A percentile compares a stretch with the other conserved stretches of the same genome.
Evolutionary conservation across 2,329 filamentous ascomycete species (phyloP).

Genomic region (Aureobasidium leucospermi): DNA sequence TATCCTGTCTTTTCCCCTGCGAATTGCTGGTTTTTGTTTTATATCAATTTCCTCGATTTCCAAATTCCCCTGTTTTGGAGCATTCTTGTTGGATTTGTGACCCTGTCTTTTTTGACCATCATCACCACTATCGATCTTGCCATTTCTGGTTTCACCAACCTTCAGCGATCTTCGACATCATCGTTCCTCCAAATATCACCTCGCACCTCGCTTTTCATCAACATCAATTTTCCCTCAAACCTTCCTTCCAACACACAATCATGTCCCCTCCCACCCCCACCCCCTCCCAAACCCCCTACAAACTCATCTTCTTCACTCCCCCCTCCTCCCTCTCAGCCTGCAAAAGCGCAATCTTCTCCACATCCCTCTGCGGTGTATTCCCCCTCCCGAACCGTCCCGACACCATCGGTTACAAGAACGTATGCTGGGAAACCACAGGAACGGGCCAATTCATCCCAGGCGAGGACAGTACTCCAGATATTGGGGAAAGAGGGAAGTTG

Average conservation of each 20-base stretch:
- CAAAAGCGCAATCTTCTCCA: conserved; percentile 39
- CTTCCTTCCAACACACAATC: too few relatives aligned
- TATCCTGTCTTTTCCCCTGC: background rate
- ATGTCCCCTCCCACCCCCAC: too few relatives aligned
- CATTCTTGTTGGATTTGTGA: background rate
- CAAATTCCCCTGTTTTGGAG: background rate
- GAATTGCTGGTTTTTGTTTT: background rate
- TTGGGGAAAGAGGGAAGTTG: conserved; percentile 51
- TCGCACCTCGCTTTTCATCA: too few relatives aligned
- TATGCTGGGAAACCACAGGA: conserved; percentile 40
- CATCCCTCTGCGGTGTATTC: conserved; percentile 35
- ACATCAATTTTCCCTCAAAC: too few relatives aligned
- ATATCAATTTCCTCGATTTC: background rate
- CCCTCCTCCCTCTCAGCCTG: conserved; percentile 29
- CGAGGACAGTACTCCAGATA: conserved; percentile 53
- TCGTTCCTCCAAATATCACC: too few relatives aligned
- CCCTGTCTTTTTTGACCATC: background rate
- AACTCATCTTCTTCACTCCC: conserved; percentile 41
- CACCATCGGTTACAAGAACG: conserved; percentile 32
- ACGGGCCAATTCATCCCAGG: conserved; percentile 61
- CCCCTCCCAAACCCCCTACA: conserved; percentile 25
- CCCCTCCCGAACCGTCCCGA: conserved; percentile 18
- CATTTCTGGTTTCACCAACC: too few relatives aligned
- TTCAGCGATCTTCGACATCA: too few relatives aligned
- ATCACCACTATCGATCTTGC: too few relatives aligned